These are phyloP conservation scores for Torulaspora gathmanii DNA, from an alignment of 805 yeast genomes.

Conservation along the genomic window DNA sequence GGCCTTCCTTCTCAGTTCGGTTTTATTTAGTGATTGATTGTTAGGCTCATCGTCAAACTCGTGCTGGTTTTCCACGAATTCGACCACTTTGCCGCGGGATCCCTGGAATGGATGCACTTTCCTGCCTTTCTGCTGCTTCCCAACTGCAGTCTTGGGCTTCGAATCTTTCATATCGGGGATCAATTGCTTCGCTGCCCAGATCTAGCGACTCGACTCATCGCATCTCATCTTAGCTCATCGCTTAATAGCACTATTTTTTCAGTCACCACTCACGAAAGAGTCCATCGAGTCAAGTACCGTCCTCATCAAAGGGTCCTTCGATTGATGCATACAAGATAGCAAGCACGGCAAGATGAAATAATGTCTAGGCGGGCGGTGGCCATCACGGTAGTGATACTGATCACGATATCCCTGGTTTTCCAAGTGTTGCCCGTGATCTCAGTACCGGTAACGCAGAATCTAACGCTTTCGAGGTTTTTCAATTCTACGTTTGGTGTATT, in stretches of 20 bases:
- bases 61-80: conserved; percentile 37
- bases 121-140: neutral
- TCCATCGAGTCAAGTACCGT: neutral
- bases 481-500: conserved; percentile 62
- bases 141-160: neutral
- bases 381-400: conserved; percentile 21
- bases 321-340: neutral
- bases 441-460: conserved; percentile 49
- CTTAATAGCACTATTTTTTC: conserved; percentile 1
- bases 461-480: conserved; percentile 47
- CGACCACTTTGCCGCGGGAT: conserved; percentile 32
- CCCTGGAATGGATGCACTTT: conserved; percentile 18
- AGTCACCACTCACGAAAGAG: conserved; percentile 1
- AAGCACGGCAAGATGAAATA: neutral
- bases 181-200: conserved; percentile 1
- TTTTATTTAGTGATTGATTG: conserved; percentile 17
- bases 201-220: neutral
- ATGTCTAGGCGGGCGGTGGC: conserved; percentile 3
- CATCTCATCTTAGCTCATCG: conserved; percentile 17
- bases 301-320: neutral
- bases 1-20: conserved; percentile 37
- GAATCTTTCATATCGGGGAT: neutral
- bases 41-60: conserved; percentile 20
- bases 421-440: conserved; percentile 58
- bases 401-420: conserved; percentile 49